Evolutionary conservation across 2,329 filamentous ascomycete species (phyloP), one percentile per base, ranked within the genome.

Genomic region (Fusarium citri): DNA sequence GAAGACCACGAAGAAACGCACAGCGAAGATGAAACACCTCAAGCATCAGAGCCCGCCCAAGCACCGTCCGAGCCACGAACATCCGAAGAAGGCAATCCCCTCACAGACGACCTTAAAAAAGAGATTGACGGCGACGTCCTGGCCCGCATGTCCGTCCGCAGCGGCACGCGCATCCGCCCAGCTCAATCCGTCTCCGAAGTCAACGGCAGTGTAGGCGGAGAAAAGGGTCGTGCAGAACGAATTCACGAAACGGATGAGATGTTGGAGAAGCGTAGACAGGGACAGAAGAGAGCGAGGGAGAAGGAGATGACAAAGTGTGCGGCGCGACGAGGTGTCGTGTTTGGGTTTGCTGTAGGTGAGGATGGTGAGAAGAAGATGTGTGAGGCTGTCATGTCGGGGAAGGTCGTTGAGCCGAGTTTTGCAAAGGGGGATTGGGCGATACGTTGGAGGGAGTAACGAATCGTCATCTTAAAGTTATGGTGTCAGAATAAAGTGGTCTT

Each of bases 221-320:
- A 88, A 68, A 87, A 86, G 59, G 85, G 86, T 0, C 78, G 82
- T 65, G 84, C 84, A 8, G 87, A 88, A 74, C 80, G 82, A n/a
- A 78, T 81, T 9, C 78, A 82, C 18, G 86, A 88, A 74, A 86
- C 83, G 5, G 81, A 83, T 3, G 84, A 85, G 69, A 84, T 86
- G 80, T 73, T 82, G 40, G 77, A 80, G 64, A 86, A 84, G 76
- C 77, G 86, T 25, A 74, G 78, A 15, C 81, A 86, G 55, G 86
- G 86, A 0, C 82, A 87, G 74, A 80, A 78, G 61, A 71, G 60
- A 49, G 76, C 72, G 6, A 76, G 84, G 6, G 83, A 84, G 70
- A 81, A 85, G 25, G 89, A 92, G 75, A 82, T 89, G 79, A 84
- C 91, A 48, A 83, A 86, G 28, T 85, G 85, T n/a, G 89, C 88